phyloP scores from a whole-genome alignment of 768 basidiomycete genomes.

The Phaffia tasmanica region DNA sequence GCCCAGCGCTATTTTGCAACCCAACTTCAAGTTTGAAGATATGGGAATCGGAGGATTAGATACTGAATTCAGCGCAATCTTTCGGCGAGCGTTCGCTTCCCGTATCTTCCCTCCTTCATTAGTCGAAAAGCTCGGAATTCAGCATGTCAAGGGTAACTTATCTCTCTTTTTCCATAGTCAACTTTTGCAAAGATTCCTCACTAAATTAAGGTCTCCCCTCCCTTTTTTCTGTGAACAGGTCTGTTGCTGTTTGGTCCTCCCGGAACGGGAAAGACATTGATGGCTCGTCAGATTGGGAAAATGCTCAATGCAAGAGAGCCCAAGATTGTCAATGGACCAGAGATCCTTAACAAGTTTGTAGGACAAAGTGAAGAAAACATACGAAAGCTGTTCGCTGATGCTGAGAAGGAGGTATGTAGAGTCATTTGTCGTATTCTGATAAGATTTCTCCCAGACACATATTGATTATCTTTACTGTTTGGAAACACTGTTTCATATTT shows the following conservation, averaged over 20 bases:
- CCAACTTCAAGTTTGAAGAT: constrained; percentile 98
- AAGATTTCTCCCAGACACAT: background rate
- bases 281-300: constrained; percentile 97
- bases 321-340: constrained; percentile 96
- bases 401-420: constrained; percentile 75
- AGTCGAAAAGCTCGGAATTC: constrained; percentile 93
- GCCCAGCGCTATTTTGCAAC: constrained; percentile 86
- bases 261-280: constrained; percentile 94
- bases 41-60: constrained; percentile 99
- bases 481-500: constrained; percentile 7
- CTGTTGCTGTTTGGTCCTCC: constrained; percentile 92
- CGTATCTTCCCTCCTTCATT: constrained; percentile 96
- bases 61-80: constrained; percentile 86
- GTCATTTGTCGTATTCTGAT: background rate
- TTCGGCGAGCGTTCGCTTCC: constrained; percentile 94
- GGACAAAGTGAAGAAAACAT: constrained; percentile 97
- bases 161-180: no score
- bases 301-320: constrained; percentile 98
- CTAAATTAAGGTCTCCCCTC: background rate
- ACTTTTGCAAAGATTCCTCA: background rate
- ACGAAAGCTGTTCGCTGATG: constrained; percentile 92
- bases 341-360: constrained; percentile 93
- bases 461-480: background rate
- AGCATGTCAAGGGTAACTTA: constrained; percentile 85
- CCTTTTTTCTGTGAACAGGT: constrained; percentile 43